phyloP scores from a whole-genome alignment of 2,329 filamentous ascomycete genomes.

The Zopfia rhizophila region DNA sequence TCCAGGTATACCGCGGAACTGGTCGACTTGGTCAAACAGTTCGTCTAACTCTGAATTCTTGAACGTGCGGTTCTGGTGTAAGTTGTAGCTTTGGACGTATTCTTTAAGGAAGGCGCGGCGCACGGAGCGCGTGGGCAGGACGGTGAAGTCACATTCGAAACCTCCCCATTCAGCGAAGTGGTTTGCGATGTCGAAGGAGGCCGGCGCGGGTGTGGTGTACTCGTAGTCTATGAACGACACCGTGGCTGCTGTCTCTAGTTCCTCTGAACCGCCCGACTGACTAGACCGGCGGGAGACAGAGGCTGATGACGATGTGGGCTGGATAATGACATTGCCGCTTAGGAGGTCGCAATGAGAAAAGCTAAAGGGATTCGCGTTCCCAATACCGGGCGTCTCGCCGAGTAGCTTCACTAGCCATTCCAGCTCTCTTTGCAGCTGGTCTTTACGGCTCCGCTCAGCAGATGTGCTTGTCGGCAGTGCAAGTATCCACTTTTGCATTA shows the following conservation, averaged over 20 bases:
- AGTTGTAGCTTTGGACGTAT: slow-evolving; percentile 79
- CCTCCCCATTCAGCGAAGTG: slow-evolving; percentile 99
- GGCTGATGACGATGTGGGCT: slow-evolving; percentile 60
- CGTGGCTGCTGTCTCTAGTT: slow-evolving; percentile 38
- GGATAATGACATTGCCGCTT: slow-evolving; percentile 94
- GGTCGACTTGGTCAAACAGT: slow-evolving; percentile 83
- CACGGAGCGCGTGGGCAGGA: slow-evolving; percentile 80
- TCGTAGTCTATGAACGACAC: slow-evolving; percentile 93
- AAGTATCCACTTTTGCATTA: slow-evolving; percentile 94
- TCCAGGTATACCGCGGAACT: slow-evolving; percentile 88
- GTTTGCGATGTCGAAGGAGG: slow-evolving; percentile 96
- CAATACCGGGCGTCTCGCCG: slow-evolving; percentile 80
- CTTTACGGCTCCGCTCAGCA: slow-evolving; percentile 73
- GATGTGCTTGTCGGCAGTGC: slow-evolving; percentile 81
- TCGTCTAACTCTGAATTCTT: slow-evolving; percentile 71
- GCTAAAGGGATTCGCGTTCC: slow-evolving; percentile 75
- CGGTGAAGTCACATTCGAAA: slow-evolving; percentile 90
- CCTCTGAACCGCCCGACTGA: slow-evolving; percentile 41
- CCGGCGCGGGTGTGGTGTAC: slow-evolving; percentile 92
- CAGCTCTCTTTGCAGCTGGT: slow-evolving; percentile 78
- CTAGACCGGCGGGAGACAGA: slow-evolving; percentile 46
- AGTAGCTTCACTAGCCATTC: slow-evolving; percentile 75
- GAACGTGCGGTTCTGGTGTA: slow-evolving; percentile 49
- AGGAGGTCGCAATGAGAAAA: slow-evolving; percentile 96
- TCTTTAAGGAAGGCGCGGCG: slow-evolving; percentile 83